Conservation (phyloP, 371 early-diverging fungal species). For the Mucor ambiguus region DNA sequence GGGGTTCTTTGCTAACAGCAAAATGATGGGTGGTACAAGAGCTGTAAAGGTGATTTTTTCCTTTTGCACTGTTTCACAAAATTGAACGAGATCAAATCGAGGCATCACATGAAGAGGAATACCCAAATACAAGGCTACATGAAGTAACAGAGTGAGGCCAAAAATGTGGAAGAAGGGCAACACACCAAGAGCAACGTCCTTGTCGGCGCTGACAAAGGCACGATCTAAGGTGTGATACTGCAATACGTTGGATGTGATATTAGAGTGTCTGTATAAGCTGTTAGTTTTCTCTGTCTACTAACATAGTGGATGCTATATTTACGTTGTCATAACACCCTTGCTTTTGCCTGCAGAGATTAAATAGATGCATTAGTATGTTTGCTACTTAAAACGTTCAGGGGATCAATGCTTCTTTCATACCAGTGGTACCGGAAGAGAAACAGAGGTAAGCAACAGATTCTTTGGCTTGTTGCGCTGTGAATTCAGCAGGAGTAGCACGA, state of each 20-base stretch:
- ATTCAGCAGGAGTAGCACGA: slow-evolving; percentile 23
- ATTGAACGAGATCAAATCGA: slow-evolving; percentile 65
- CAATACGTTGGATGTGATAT: slow-evolving; percentile 72
- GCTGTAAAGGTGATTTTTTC: slow-evolving; percentile 62
- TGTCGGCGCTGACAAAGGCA: slow-evolving; percentile 16
- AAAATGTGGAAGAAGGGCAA: slow-evolving; percentile 82
- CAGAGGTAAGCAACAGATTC: slow-evolving; percentile 66
- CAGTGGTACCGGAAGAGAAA: slow-evolving; percentile 87
- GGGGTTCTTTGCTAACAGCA: slow-evolving; percentile 68
- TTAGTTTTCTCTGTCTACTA: background rate
- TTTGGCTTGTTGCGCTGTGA: slow-evolving; percentile 29
- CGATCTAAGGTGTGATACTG: slow-evolving; percentile 50
- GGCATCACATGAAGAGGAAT: slow-evolving; percentile 59
- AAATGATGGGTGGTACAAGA: slow-evolving; percentile 81
- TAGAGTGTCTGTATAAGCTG: slow-evolving; percentile 54
- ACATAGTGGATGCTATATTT: background rate
- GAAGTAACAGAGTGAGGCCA: slow-evolving; percentile 34
- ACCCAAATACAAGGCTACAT: slow-evolving; percentile 29
- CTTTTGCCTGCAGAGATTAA: slow-evolving; percentile 32
- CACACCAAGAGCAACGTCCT: slow-evolving; percentile 49
- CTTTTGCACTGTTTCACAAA: slow-evolving; percentile 59
- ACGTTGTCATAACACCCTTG: slow-evolving; percentile 84
- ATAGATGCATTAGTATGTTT: background rate
- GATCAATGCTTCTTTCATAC: slow-evolving; percentile 15
- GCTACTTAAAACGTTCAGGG: background rate